Conservation (phyloP, 1,284 basidiomycete genomes). For the Tilletia setariae region DNA sequence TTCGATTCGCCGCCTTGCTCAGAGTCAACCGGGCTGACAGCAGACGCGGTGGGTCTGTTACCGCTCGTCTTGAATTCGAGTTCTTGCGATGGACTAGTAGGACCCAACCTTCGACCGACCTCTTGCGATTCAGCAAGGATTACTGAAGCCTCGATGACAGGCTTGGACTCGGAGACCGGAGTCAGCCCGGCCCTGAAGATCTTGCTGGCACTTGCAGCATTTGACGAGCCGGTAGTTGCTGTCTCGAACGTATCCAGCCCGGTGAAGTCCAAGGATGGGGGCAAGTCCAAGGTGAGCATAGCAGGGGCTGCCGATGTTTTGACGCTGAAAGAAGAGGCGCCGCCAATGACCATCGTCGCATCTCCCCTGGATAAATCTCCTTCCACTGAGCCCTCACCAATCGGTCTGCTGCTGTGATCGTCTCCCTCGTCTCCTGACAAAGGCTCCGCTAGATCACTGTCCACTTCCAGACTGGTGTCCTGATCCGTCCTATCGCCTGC, state of each 20-base stretch:
- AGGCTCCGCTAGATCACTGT: neutral
- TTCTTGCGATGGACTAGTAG: conserved; percentile 30
- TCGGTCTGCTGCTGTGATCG: neutral
- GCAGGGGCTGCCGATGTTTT: conserved; percentile 7
- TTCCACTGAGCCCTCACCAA: neutral
- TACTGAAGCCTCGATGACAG: conserved; percentile 43
- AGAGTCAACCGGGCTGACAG: too few relatives aligned
- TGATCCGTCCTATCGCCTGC: neutral
- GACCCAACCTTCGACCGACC: conserved; percentile 22
- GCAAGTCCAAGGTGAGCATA: conserved; percentile 7
- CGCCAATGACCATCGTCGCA: conserved; percentile 21
- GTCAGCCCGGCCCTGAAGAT: conserved; percentile 23
- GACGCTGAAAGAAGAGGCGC: conserved; percentile 12
- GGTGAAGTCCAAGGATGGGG: conserved; percentile 2
- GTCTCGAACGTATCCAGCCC: neutral
- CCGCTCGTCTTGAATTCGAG: conserved; percentile 19
- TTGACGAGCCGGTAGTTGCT: neutral
- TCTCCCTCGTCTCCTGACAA: conserved; percentile 30
- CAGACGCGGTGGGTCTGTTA: too few relatives aligned
- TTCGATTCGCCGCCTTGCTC: too few relatives aligned
- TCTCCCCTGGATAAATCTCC: neutral
- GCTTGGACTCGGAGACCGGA: conserved; percentile 48
- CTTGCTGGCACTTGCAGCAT: neutral
- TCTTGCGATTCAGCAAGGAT: conserved; percentile 21
- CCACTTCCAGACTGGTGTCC: neutral